These are phyloP conservation scores for Botrytis sinoallii DNA, from an alignment of 2,329 filamentous ascomycete species.

Conservation along the genomic window DNA sequence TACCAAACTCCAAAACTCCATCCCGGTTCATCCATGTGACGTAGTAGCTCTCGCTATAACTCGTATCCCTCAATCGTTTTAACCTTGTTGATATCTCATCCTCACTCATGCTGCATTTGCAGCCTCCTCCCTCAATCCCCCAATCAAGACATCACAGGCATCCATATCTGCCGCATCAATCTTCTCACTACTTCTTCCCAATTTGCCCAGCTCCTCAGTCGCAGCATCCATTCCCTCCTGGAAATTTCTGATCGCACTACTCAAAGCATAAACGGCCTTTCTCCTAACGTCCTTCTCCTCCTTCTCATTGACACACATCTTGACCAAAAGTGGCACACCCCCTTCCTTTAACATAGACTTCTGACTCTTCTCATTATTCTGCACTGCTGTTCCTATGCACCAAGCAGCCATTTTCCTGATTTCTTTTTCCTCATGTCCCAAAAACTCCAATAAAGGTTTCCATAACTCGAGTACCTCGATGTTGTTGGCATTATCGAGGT, in stretches of 20 bases:
- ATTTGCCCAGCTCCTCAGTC: conserved; percentile 57
- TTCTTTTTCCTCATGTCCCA: conserved; percentile 66
- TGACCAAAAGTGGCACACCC: conserved; percentile 67
- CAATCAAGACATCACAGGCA: conserved; percentile 72
- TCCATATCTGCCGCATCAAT: conserved; percentile 89
- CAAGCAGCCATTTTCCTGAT: conserved; percentile 85
- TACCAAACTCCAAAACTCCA: conserved; percentile 18
- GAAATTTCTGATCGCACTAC: conserved; percentile 82
- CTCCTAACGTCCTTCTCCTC: conserved; percentile 64
- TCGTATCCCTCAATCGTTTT: not conserved
- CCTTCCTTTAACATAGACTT: conserved; percentile 63
- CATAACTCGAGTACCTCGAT: conserved; percentile 76
- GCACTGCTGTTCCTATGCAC: conserved; percentile 90
- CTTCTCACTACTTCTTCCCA: conserved; percentile 48
- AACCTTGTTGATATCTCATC: not conserved
- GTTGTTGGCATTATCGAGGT: conserved; percentile 96
- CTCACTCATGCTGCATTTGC: conserved; percentile 17
- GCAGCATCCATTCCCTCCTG: conserved; percentile 75
- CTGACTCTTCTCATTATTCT: conserved; percentile 89
- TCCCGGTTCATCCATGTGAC: not conserved
- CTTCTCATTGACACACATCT: conserved; percentile 58
- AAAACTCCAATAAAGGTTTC: conserved; percentile 70
- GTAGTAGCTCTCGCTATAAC: not conserved
- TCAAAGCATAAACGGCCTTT: conserved; percentile 88
- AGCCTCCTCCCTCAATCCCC: conserved; percentile 57